phyloP scores from a whole-genome alignment of 2,329 filamentous ascomycete genomes.

The Fusarium brachygibbosum region DNA sequence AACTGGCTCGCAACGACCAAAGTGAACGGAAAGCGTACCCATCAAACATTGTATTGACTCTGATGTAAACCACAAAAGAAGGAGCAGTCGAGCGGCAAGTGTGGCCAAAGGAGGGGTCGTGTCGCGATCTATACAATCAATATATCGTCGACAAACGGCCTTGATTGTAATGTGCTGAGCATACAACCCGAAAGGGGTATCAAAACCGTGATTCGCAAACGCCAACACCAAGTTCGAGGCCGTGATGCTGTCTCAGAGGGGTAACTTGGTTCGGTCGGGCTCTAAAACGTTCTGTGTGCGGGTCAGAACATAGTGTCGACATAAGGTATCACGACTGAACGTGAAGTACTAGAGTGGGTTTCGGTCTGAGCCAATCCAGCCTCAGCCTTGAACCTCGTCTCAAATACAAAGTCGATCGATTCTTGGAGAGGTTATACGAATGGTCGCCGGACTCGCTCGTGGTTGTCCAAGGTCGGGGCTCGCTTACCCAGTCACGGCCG shows the following conservation, averaged over 20 bases:
- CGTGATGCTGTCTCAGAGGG: conserved; percentile 24
- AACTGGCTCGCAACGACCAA: conserved; percentile 5
- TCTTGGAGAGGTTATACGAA: conserved; percentile 28
- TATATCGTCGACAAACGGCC: conserved; percentile 25
- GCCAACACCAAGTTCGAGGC: neutral
- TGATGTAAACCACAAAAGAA: conserved; percentile 40
- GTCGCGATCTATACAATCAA: conserved; percentile 25
- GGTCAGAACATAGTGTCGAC: conserved; percentile 46
- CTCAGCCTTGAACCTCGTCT: conserved; percentile 10
- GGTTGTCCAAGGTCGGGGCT: conserved; percentile 36
- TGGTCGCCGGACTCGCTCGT: conserved; percentile 35
- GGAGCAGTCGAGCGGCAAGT: conserved; percentile 35
- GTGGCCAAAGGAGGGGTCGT: conserved; percentile 26
- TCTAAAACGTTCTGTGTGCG: conserved; percentile 47
- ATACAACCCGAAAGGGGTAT: conserved; percentile 31
- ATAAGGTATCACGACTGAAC: conserved; percentile 27
- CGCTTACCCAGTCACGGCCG: conserved; percentile 48
- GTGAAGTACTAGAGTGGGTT: conserved; percentile 37
- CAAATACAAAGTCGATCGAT: conserved; percentile 1
- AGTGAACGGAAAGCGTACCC: conserved; percentile 55
- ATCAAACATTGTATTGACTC: conserved; percentile 56
- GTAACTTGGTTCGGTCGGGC: conserved; percentile 48
- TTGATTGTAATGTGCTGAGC: conserved; percentile 21
- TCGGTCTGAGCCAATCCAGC: conserved; percentile 15
- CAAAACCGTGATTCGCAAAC: conserved; percentile 21